These are phyloP conservation scores for Pseudoperonospora humuli DNA, from an alignment of 352 stramenopile genomes.

Conservation along the genomic window DNA sequence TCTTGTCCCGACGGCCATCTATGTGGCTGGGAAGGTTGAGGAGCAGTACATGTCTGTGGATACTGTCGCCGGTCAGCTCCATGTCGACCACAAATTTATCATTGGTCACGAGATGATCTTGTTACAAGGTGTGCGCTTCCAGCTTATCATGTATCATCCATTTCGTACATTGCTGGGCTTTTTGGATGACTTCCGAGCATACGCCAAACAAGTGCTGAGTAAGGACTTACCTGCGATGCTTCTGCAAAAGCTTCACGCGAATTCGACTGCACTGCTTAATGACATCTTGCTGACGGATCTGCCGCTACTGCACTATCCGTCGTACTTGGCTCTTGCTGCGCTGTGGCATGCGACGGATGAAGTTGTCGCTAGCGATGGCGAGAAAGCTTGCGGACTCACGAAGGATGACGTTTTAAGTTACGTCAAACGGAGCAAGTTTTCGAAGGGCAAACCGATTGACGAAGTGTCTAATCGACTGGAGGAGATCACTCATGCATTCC, in stretches of 20 bases:
- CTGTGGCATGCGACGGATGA: constrained; percentile 51
- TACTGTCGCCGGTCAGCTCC: constrained; percentile 73
- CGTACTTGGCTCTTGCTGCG: constrained; percentile 60
- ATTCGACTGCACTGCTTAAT: constrained; percentile 63
- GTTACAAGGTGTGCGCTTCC: constrained; percentile 80
- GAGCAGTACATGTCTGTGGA: constrained; percentile 88
- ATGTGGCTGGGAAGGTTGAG: constrained; percentile 85
- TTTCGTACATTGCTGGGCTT: constrained; percentile 77
- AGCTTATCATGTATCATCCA: constrained; percentile 87
- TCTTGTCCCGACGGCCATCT: constrained; percentile 78
- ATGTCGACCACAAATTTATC: constrained; percentile 80
- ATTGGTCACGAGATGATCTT: constrained; percentile 85
- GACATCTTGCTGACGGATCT: constrained; percentile 71
- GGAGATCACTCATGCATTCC: constrained; percentile 29
- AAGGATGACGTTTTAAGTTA: constrained; percentile 47
- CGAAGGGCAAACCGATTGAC: constrained; percentile 38
- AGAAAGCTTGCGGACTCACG: constrained; percentile 26
- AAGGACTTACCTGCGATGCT: constrained; percentile 56
- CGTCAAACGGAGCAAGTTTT: constrained; percentile 63
- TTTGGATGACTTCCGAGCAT: constrained; percentile 75
- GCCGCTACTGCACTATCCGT: constrained; percentile 53
- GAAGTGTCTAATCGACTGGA: constrained; percentile 29
- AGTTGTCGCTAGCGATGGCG: constrained; percentile 25
- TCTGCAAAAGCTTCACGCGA: constrained; percentile 75
- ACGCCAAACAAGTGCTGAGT: constrained; percentile 43